Percentiles rank a stretch among this genome's conserved stretches.
These are phyloP conservation scores for Cercospora sp. DNA, from an alignment of 2,329 filamentous ascomycete species.

Conservation along the genomic window DNA sequence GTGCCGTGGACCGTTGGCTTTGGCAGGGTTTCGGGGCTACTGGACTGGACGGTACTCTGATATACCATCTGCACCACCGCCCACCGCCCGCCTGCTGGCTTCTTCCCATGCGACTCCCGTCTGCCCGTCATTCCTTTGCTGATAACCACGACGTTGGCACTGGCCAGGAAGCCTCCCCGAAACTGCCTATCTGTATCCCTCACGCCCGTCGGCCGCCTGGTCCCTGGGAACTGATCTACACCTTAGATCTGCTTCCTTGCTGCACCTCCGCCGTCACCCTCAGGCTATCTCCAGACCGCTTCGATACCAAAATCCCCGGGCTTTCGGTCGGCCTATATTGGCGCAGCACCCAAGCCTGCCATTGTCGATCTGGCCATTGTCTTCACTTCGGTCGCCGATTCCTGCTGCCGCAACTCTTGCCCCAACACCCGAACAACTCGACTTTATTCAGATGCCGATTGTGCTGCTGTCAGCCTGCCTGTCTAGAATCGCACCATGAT, in stretches of 20 bases:
- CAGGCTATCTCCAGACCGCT: constrained; percentile 34
- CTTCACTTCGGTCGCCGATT: not conserved
- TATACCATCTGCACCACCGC: not conserved
- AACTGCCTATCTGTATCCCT: constrained; percentile 1
- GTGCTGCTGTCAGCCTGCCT: not conserved
- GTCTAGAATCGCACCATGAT: constrained; percentile 25
- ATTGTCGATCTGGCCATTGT: constrained; percentile 13
- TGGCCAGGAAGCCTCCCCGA: not conserved
- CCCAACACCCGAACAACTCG: not conserved
- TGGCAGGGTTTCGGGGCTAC: constrained; percentile 4
- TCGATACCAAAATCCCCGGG: constrained; percentile 22
- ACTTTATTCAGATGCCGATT: not conserved
- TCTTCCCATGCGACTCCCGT: not conserved
- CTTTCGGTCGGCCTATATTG: not conserved
- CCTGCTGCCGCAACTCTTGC: not conserved
- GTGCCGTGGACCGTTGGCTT: constrained; percentile 5
- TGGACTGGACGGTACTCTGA: not conserved
- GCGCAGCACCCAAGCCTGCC: not conserved
- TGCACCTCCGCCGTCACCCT: constrained; percentile 22
- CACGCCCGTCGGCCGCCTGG: constrained; percentile 6
- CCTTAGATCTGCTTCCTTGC: constrained; percentile 29
- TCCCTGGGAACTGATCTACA: constrained; percentile 14
- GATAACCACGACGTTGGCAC: not conserved
- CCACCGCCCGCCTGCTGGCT: not conserved
- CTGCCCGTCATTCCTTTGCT: constrained; percentile 4